Base-by-base conservation (phyloP, 2,329 filamentous ascomycete genomes). In the Madurella fahalii region DNA sequence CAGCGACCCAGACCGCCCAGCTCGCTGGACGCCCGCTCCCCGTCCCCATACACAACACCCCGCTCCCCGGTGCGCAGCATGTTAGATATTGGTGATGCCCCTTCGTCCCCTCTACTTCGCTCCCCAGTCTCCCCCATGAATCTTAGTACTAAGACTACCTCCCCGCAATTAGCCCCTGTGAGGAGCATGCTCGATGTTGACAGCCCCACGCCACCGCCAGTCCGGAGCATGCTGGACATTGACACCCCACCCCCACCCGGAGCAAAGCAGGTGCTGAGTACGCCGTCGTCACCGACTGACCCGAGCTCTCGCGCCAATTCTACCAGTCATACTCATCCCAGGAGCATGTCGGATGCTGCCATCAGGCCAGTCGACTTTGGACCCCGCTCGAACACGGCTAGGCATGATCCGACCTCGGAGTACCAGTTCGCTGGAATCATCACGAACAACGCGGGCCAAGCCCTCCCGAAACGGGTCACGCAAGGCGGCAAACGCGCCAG, bases 21-120 rank as follows among this genome's bases (percentile, higher is more conserved):
- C 37, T 65, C 71, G 54, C 58, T 65, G 58, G 69, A 62, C 43
- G 70, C 57, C 42, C 74, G 78, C 61, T 77, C 78, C 41, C 72
- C 76, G 42, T 81, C 85, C 59, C 78, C 82, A 57, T 78, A 79
- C 70, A 69, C 72, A 30, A 78, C 73, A 52, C 81, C 84, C 44
- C 80, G 77, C 50, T 88, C 87, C 20, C 85, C 86, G 11, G 80
- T 87, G 51, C 79, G 86, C 62, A 89, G 83, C 69, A 83, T 88
- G 79, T 74, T 86, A 16, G 82, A 85, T 65, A 75, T 84, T 63
- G 75, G 77, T 65, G 75, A 79, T 54, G 76, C 74, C 51, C 18
- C 41, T 61, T 63, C 63, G 50, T 51, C 65, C 58, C 53, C 54
- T 40, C 45, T 39, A 16, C 58, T 53, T n/a, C 57, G 61, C 50